Conservation (phyloP, 2,329 filamentous ascomycete species). For the Botryotinia convoluta region DNA sequence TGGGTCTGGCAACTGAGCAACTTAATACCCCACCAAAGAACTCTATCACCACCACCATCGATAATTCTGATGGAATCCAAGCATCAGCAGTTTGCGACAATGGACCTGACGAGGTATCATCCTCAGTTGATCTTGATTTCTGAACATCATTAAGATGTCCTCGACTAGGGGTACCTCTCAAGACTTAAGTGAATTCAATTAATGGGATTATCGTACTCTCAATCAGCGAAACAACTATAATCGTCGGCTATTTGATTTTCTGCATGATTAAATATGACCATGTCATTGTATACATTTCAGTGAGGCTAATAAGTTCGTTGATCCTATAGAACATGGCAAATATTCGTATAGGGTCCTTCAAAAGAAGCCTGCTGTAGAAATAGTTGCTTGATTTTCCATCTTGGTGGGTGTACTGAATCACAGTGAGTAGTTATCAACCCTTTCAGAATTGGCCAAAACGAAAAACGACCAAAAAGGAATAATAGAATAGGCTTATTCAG, state of each 20-base stretch:
- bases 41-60: neutral
- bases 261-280: neutral
- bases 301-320: neutral
- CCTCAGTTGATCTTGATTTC: neutral
- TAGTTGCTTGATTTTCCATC: neutral
- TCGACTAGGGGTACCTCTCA: neutral
- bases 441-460: rapidly evolving
- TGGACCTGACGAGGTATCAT: neutral
- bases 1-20: neutral
- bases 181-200: neutral
- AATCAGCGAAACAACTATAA: neutral
- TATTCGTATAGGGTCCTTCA: neutral
- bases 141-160: neutral
- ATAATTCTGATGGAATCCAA: neutral
- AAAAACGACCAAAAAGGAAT: neutral
- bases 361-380: neutral
- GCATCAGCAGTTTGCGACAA: neutral
- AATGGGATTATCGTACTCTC: neutral
- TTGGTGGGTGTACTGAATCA: neutral
- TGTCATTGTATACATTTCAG: neutral
- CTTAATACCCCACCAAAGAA: neutral
- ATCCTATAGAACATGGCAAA: neutral
- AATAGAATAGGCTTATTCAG: neutral
- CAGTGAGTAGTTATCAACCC: neutral
- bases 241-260: neutral